Evolutionary conservation across 768 basidiomycete genomes (phyloP).

Genomic region (Tubosaeta sp.): DNA sequence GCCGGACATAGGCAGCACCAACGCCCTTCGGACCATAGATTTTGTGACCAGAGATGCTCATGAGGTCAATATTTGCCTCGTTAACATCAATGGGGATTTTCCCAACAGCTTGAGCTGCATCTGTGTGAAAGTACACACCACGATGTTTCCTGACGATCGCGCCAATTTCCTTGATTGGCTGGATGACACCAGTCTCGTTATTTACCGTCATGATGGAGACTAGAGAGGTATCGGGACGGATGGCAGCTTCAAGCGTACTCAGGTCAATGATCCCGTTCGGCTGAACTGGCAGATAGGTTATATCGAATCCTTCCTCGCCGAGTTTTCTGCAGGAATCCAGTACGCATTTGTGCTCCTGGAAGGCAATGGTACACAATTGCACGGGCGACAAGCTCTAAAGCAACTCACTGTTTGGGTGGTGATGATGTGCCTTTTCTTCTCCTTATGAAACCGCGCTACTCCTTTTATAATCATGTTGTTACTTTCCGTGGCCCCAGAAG

Average conservation of each 20-base stretch:
- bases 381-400: neutral
- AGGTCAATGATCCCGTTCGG: constrained; percentile 79
- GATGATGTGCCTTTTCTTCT: constrained; percentile 90
- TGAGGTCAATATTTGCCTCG: constrained; percentile 89
- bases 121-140: constrained; percentile 93
- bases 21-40: constrained; percentile 97
- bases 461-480: constrained; percentile 99
- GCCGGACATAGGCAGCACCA: constrained; percentile 90
- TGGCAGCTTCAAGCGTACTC: constrained; percentile 75
- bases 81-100: constrained; percentile 93
- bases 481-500: constrained; percentile 95
- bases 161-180: constrained; percentile 95
- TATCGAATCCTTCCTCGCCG: constrained; percentile 93
- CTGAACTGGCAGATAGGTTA: constrained; percentile 96
- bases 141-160: constrained; percentile 79
- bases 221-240: constrained; percentile 90
- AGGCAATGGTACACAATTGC: constrained; percentile 3
- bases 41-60: constrained; percentile 98
- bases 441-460: constrained; percentile 90
- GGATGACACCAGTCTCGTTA: constrained; percentile 98
- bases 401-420: constrained; percentile 84
- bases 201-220: constrained; percentile 99
- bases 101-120: constrained; percentile 93
- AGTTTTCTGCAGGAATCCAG: constrained; percentile 96
- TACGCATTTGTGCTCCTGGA: constrained; percentile 96